These are phyloP conservation scores for Sporothrix sp. DNA, from an alignment of 2,329 filamentous ascomycete genomes.

Conservation along the genomic window DNA sequence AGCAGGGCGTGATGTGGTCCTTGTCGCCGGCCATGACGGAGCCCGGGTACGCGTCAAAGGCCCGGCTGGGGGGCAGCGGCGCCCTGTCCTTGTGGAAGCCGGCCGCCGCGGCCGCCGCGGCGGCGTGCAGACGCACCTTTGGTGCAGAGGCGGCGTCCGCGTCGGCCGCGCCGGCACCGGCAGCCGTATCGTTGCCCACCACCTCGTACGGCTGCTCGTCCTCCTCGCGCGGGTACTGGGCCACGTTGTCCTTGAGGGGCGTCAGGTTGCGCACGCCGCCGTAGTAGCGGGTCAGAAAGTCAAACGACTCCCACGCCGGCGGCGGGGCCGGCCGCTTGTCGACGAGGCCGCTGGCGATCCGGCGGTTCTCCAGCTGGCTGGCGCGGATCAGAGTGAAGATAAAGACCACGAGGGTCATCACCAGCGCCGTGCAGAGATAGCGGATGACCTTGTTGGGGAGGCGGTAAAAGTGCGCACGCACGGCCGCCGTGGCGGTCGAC, in stretches of 20 bases:
- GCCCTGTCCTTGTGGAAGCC: constrained; percentile 15
- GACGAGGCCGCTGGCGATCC: constrained; percentile 45
- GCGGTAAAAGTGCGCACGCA: constrained; percentile 41
- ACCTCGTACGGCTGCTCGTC: constrained; percentile 44
- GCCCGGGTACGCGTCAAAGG: constrained; percentile 13
- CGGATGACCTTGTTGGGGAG: constrained; percentile 65
- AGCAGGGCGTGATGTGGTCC: constrained; percentile 63
- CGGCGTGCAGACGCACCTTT: constrained; percentile 22
- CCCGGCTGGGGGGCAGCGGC: constrained; percentile 17
- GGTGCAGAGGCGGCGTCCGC: constrained; percentile 2
- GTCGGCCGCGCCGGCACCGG: background rate
- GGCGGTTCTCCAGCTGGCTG: constrained; percentile 59
- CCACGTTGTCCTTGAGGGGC: constrained; percentile 53
- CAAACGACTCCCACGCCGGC: constrained; percentile 72
- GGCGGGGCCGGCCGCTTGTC: constrained; percentile 54
- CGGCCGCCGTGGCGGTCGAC: constrained; percentile 16
- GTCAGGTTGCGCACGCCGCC: constrained; percentile 72
- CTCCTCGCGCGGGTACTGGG: constrained; percentile 67
- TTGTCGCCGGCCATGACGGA: constrained; percentile 20
- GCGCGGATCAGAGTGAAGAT: constrained; percentile 65
- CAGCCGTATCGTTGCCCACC: background rate
- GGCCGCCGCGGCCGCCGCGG: constrained; percentile 1
- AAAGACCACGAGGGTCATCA: constrained; percentile 62
- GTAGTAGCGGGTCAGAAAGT: constrained; percentile 80
- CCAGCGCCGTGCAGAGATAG: constrained; percentile 65